These are phyloP conservation scores for Lepidium aucheri DNA, from an alignment of 345 rosid species.

Conservation along the genomic window DNA sequence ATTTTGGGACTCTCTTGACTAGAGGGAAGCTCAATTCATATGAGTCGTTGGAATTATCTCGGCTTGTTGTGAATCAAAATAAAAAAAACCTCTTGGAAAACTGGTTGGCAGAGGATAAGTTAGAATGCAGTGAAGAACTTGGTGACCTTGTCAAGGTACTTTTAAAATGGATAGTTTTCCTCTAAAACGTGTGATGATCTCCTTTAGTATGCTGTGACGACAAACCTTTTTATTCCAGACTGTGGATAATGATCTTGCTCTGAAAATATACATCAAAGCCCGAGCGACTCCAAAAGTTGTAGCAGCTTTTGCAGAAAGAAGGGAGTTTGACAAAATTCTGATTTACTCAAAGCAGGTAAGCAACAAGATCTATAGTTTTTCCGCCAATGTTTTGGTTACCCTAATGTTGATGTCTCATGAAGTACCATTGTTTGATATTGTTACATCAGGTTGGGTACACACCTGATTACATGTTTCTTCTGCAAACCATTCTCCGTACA, in stretches of 20 bases:
- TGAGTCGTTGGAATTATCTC: slow-evolving; percentile 95
- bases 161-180: background rate
- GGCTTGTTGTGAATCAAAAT: slow-evolving; percentile 97
- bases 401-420: slow-evolving; percentile 8
- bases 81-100: slow-evolving; percentile 94
- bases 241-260: slow-evolving; percentile 96
- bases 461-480: slow-evolving; percentile 95
- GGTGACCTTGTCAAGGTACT: slow-evolving; percentile 97
- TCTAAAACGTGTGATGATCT: slow-evolving; percentile 1
- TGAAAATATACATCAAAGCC: slow-evolving; percentile 94
- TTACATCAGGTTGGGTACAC: slow-evolving; percentile 80
- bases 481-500: slow-evolving; percentile 95
- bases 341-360: slow-evolving; percentile 89
- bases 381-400: background rate
- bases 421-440: slow-evolving; percentile 9
- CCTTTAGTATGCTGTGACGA: background rate
- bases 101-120: slow-evolving; percentile 97
- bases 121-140: slow-evolving; percentile 98
- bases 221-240: slow-evolving; percentile 46
- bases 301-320: slow-evolving; percentile 96
- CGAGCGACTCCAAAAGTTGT: slow-evolving; percentile 97
- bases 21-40: slow-evolving; percentile 95
- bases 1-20: slow-evolving; percentile 92
- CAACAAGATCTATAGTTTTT: background rate
- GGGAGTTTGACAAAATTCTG: slow-evolving; percentile 94